Conservation (phyloP, 768 basidiomycete species). For the Gymnopilus dilepis region DNA sequence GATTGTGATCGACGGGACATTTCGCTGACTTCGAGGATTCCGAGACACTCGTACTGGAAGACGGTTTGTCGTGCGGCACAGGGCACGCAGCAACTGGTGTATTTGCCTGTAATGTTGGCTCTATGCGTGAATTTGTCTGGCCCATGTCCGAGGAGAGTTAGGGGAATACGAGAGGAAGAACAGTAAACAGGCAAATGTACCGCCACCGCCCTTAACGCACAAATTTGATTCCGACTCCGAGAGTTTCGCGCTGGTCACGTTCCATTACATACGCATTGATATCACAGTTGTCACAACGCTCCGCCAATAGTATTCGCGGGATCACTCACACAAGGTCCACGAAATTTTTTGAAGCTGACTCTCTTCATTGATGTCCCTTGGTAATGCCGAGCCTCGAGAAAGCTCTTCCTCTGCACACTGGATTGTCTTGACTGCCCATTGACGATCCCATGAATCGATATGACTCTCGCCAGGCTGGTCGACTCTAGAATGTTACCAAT, state of each 20-base stretch:
- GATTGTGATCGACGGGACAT: conserved; percentile 51
- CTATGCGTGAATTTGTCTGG: conserved; percentile 50
- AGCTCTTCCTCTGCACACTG: no score
- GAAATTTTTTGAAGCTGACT: neutral
- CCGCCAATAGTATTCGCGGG: neutral
- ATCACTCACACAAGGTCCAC: no score
- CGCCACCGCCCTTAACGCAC: no score
- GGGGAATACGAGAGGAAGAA: neutral
- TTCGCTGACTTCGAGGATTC: conserved; percentile 27
- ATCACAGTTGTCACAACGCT: neutral
- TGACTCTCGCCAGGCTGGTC: no score
- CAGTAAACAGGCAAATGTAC: neutral
- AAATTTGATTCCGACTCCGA: neutral
- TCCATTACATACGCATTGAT: neutral
- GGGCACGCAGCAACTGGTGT: conserved; percentile 42
- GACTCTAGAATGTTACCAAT: no score
- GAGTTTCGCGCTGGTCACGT: neutral
- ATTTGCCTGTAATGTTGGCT: conserved; percentile 19
- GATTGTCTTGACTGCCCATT: no score
- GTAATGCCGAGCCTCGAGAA: neutral
- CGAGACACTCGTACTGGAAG: conserved; percentile 35
- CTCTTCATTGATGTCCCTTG: neutral
- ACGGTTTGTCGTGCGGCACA: conserved; percentile 40
- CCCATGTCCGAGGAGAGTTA: conserved; percentile 36
- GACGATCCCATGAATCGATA: no score